phyloP scores from a whole-genome alignment of 2,329 filamentous ascomycete species.

The Colletotrichum paranaense region DNA sequence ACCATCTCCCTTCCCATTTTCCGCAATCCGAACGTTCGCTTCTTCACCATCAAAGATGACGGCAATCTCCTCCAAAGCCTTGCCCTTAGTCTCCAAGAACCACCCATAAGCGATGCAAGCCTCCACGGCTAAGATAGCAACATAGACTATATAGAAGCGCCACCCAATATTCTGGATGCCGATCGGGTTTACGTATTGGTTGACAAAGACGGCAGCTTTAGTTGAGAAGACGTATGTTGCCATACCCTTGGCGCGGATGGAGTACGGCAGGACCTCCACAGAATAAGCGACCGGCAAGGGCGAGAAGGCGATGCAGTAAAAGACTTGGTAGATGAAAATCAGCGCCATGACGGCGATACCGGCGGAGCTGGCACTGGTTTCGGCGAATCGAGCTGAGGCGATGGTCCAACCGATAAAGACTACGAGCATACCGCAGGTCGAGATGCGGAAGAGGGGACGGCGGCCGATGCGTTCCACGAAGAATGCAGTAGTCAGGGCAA shows the following conservation, averaged over 20 bases:
- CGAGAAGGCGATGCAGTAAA: constrained; percentile 67
- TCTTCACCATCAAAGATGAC: constrained; percentile 61
- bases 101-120: constrained; percentile 54
- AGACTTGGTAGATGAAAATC: constrained; percentile 52
- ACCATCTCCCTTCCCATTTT: constrained; percentile 3
- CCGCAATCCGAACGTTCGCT: constrained; percentile 22
- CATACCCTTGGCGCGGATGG: constrained; percentile 63
- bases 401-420: constrained; percentile 50
- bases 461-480: constrained; percentile 44
- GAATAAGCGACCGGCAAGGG: constrained; percentile 62
- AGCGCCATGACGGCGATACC: constrained; percentile 47
- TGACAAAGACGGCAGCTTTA: constrained; percentile 44
- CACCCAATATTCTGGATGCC: constrained; percentile 61
- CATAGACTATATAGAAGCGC: constrained; percentile 69
- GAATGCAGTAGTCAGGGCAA: constrained; percentile 42
- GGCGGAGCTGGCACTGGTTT: constrained; percentile 42
- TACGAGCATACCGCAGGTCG: constrained; percentile 42
- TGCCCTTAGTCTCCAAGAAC: constrained; percentile 64
- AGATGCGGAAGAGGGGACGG: constrained; percentile 40
- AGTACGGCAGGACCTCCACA: constrained; percentile 64
- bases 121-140: constrained; percentile 57
- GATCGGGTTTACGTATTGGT: constrained; percentile 60
- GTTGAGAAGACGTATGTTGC: constrained; percentile 42
- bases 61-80: constrained; percentile 66
- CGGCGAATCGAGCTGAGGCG: constrained; percentile 45